phyloP scores from a whole-genome alignment of 441 rosid species.

The Adansonia grandidieri region DNA sequence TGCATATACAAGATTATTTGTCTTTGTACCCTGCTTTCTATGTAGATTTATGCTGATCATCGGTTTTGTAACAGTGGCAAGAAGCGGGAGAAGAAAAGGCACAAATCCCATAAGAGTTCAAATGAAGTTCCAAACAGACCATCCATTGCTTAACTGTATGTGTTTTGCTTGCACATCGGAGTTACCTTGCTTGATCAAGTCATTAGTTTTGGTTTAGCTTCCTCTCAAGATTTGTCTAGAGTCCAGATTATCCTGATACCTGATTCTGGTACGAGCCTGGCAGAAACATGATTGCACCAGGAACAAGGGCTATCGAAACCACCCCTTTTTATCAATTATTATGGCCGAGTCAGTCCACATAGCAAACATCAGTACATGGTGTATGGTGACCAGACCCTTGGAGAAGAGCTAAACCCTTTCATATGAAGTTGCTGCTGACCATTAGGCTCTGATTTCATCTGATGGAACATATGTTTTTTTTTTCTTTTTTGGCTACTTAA shows the following conservation, averaged over 20 bases:
- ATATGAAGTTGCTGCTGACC: background rate
- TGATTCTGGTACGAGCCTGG: background rate
- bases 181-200: background rate
- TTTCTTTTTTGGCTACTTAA: background rate
- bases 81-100: conserved; percentile 93
- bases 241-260: background rate
- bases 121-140: conserved; percentile 43
- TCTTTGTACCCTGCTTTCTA: background rate
- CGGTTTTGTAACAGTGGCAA: conserved; percentile 51
- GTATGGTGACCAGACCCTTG: background rate
- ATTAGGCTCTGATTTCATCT: background rate
- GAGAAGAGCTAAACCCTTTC: background rate
- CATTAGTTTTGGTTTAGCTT: background rate
- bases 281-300: background rate
- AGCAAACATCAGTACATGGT: background rate
- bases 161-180: background rate
- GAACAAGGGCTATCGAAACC: background rate
- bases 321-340: background rate
- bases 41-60: conserved; percentile 6
- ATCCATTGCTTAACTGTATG: background rate
- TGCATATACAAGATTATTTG: background rate
- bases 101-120: conserved; percentile 72
- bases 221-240: background rate
- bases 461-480: background rate
- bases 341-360: background rate